Base-by-base conservation (phyloP, 1,139 yeast genomes). In the Yamadazyma jaroonii region DNA sequence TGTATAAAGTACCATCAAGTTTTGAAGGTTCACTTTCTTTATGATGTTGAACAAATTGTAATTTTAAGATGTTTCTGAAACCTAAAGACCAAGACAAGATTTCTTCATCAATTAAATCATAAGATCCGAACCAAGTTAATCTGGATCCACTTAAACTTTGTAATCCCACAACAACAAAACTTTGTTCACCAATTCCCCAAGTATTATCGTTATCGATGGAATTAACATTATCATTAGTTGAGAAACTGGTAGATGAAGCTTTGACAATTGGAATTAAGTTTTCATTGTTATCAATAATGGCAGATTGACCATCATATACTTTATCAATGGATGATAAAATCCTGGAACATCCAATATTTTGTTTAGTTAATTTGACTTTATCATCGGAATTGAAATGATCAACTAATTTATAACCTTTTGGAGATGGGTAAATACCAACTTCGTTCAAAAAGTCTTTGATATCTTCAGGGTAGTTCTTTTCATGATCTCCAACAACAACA, bases 161-260 rank as follows among this genome's bases (percentile, higher is more conserved):
- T 53, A 88, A 76, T 1, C 81, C 94, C n/a, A 81, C 95, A 17
- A 82, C 78, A 39, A 86, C 57, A 56, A 70, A 80, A 10, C 88
- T 88, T 62, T 90, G 95, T 36, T 79, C 70, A 21, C 98, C 98
- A 34, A 81, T 67, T 9, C 87, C 81, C 96, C 97, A 94, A 7
- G 74, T 59, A 21, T 71, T 70, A 25, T 81, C 84, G 25, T 56
- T 50, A 11, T 59, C 59, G 35, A 64, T 47, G n/a, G 67, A 61
- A 38, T 67, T 72, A 21, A 57, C 59, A 35, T 35, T 50, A 21
- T 52, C 62, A 50, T 57, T 67, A 44, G 68, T 67, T 13, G 84
- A 75, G 54, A 79, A 79, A 3, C 94, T 77, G 2, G 95, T 81
- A 38, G 73, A 67, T 28, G 90, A 74, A 3, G 92, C 86, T 44